Evolutionary conservation across 73 alveolate species (phyloP).

Genomic region (Paramecium tetraurelia): DNA sequence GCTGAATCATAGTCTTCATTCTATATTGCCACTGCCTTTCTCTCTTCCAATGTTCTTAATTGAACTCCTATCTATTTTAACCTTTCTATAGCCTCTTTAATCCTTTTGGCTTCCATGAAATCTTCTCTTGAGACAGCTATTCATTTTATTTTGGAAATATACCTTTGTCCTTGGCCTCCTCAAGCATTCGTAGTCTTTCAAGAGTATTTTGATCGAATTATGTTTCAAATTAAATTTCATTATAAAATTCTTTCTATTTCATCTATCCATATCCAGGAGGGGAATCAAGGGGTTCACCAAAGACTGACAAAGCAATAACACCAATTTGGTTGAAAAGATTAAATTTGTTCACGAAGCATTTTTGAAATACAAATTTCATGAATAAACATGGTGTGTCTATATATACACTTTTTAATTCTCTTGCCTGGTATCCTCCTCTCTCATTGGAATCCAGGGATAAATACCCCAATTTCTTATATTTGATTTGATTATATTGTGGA

Average conservation of each 20-base stretch:
- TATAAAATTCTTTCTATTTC: slow-evolving; percentile 55
- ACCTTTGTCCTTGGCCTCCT: slow-evolving; percentile 78
- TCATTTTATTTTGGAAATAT: neutral
- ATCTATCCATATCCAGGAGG: slow-evolving; percentile 46
- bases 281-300: slow-evolving; percentile 55
- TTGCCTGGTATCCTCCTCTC: slow-evolving; percentile 96
- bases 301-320: slow-evolving; percentile 70
- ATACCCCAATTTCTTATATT: slow-evolving; percentile 97
- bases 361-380: slow-evolving; percentile 84
- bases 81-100: slow-evolving; percentile 89
- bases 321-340: slow-evolving; percentile 90
- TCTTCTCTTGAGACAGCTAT: slow-evolving; percentile 88
- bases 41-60: slow-evolving; percentile 78
- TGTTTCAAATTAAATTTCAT: slow-evolving; percentile 52
- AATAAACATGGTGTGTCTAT: slow-evolving; percentile 82
- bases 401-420: slow-evolving; percentile 93
- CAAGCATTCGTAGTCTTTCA: slow-evolving; percentile 76
- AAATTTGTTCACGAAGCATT: slow-evolving; percentile 84
- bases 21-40: slow-evolving; percentile 83
- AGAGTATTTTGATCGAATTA: slow-evolving; percentile 78
- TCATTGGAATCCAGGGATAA: slow-evolving; percentile 96
- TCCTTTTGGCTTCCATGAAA: slow-evolving; percentile 89
- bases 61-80: slow-evolving; percentile 81
- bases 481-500: slow-evolving; percentile 77
- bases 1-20: slow-evolving; percentile 93